Percentiles rank a stretch among this genome's conserved stretches.
Evolutionary conservation across 179 eudicot genomes (phyloP).

Genomic region (Heliamphora pulchella): DNA sequence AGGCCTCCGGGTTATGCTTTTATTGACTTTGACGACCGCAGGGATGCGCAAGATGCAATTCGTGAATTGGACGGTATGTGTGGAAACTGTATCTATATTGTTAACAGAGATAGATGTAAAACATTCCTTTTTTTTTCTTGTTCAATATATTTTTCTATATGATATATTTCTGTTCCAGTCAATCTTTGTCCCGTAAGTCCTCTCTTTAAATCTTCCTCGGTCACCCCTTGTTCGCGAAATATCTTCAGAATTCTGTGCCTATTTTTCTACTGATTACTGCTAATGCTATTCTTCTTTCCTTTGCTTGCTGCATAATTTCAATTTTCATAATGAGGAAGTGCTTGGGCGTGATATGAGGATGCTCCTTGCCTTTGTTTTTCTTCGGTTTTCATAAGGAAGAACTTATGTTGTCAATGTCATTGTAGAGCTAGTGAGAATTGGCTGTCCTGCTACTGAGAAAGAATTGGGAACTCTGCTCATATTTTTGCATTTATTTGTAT

Average conservation of each 20-base stretch:
- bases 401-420: conserved; percentile 2
- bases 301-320: background rate
- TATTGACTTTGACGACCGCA: conserved; percentile 79
- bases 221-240: background rate
- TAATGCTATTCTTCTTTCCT: conserved; percentile 1
- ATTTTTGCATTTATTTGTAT: conserved; percentile 4
- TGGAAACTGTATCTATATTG: background rate
- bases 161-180: background rate
- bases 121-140: background rate
- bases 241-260: conserved; percentile 7
- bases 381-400: conserved; percentile 8
- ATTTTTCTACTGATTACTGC: background rate
- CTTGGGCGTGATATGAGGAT: conserved; percentile 7
- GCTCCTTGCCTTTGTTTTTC: background rate
- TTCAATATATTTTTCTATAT: background rate
- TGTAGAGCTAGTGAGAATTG: background rate
- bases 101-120: background rate
- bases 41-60: conserved; percentile 95
- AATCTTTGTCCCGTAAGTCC: background rate
- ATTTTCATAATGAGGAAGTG: background rate
- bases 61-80: conserved; percentile 68
- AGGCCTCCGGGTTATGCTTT: conserved; percentile 97
- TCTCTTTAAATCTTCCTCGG: background rate
- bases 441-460: conserved; percentile 3
- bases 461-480: conserved; percentile 13